These are phyloP conservation scores for Suillus placidus DNA, from an alignment of 768 basidiomycete genomes.

Conservation along the genomic window DNA sequence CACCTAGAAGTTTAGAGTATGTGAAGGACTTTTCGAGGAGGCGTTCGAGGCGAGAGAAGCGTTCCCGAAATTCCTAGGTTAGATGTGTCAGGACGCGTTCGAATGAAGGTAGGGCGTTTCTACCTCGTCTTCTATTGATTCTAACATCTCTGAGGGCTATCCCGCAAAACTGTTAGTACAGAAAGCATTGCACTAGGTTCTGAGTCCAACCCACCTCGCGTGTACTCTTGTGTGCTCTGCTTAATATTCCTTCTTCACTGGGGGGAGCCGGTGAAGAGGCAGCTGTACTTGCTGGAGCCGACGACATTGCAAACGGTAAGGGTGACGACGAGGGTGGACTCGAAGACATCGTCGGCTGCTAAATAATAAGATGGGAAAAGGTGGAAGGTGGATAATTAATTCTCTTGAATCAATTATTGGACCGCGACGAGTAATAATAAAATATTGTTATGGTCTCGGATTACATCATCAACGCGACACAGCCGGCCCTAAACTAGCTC, in stretches of 20 bases:
- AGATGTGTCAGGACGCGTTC: background rate
- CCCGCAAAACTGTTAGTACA: background rate
- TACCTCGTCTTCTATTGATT: slow-evolving; percentile 24
- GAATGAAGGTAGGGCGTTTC: background rate
- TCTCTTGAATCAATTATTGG: background rate
- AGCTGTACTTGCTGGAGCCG: slow-evolving; percentile 25
- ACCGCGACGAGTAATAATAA: slow-evolving; percentile 2
- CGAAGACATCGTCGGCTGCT: slow-evolving; percentile 21
- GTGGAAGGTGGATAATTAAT: background rate
- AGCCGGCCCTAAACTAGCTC: slow-evolving; percentile 23
- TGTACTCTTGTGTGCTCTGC: slow-evolving; percentile 3
- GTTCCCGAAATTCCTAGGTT: slow-evolving; percentile 50
- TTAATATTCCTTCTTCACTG: slow-evolving; percentile 13
- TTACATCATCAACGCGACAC: slow-evolving; percentile 33
- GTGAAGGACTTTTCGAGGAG: slow-evolving; percentile 76
- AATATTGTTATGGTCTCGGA: slow-evolving; percentile 3
- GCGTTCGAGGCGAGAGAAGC: slow-evolving; percentile 57
- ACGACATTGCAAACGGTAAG: slow-evolving; percentile 19
- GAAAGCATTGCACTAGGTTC: background rate
- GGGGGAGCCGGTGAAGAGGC: slow-evolving; percentile 33
- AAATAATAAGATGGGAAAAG: background rate
- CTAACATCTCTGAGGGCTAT: slow-evolving; percentile 21
- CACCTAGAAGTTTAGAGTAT: slow-evolving; percentile 71
- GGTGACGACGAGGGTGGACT: slow-evolving; percentile 22
- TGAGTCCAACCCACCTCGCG: slow-evolving; percentile 22